Conservation (phyloP, 2,329 filamentous ascomycete genomes). For the Drechslera avenae region DNA sequence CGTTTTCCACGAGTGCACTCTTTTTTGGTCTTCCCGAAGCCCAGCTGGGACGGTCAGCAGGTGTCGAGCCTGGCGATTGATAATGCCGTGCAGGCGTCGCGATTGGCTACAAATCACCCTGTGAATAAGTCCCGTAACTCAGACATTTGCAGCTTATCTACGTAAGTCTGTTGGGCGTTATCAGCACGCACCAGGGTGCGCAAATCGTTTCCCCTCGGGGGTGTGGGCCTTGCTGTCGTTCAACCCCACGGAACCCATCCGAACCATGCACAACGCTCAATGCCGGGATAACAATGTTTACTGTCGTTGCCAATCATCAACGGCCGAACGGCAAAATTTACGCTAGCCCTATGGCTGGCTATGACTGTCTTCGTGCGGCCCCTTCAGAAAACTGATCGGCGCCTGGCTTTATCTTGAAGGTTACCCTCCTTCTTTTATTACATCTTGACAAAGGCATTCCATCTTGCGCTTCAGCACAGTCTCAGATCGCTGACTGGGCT, state of each 20-base stretch:
- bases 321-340: background rate
- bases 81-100: background rate
- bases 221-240: slow-evolving; percentile 2
- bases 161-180: slow-evolving; percentile 13
- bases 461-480: background rate
- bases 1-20: background rate
- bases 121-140: slow-evolving; percentile 11
- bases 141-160: slow-evolving; percentile 29
- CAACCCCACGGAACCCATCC: slow-evolving; percentile 8
- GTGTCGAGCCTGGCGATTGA: background rate
- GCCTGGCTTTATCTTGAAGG: slow-evolving; percentile 19
- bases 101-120: background rate
- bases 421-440: background rate
- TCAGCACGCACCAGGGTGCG: slow-evolving; percentile 6
- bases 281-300: slow-evolving; percentile 14
- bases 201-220: slow-evolving; percentile 20
- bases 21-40: background rate
- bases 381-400: slow-evolving; percentile 2
- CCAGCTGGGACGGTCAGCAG: background rate
- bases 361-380: slow-evolving; percentile 10
- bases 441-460: background rate
- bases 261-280: slow-evolving; percentile 16
- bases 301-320: background rate
- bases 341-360: slow-evolving; percentile 9
- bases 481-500: background rate